phyloP scores from a whole-genome alignment of 257 asterid species.

The Nicotiana tomentosiformis region DNA sequence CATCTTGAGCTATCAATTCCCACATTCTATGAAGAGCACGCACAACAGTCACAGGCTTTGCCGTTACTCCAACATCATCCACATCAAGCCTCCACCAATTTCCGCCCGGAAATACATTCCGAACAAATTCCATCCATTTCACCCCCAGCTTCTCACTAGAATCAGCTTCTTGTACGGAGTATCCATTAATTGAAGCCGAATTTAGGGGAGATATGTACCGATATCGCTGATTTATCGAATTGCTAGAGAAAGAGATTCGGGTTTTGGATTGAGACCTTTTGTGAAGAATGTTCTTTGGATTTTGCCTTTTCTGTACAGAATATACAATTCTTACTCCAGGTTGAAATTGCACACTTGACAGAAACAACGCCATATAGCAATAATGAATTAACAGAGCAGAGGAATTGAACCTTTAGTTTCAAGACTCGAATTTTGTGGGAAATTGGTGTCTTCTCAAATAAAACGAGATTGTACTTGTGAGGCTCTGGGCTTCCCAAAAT shows the following conservation, averaged over 20 bases:
- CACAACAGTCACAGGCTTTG: conserved; percentile 84
- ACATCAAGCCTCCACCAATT: conserved; percentile 79
- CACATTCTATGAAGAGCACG: conserved; percentile 80
- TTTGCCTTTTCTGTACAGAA: neutral
- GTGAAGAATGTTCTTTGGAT: neutral
- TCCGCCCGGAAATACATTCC: conserved; percentile 69
- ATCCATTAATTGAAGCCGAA: conserved; percentile 56
- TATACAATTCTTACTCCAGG: neutral
- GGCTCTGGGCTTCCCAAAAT: neutral
- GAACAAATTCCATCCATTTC: conserved; percentile 45
- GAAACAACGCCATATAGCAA: conserved; percentile 12
- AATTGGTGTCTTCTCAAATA: neutral
- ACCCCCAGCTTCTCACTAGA: conserved; percentile 33
- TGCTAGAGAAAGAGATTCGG: conserved; percentile 12
- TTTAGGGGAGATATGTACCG: conserved; percentile 30
- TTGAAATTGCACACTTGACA: conserved; percentile 5
- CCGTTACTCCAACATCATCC: conserved; percentile 36
- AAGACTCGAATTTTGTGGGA: neutral
- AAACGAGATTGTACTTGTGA: neutral
- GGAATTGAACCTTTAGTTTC: neutral
- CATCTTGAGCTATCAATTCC: conserved; percentile 76
- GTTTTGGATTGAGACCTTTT: conserved; percentile 4
- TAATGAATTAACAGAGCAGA: neutral
- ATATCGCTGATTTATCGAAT: conserved; percentile 17
- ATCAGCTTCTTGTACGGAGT: conserved; percentile 27